Evolutionary conservation across 2,329 filamentous ascomycete genomes (phyloP).

Genomic region (Colletotrichum sp.): DNA sequence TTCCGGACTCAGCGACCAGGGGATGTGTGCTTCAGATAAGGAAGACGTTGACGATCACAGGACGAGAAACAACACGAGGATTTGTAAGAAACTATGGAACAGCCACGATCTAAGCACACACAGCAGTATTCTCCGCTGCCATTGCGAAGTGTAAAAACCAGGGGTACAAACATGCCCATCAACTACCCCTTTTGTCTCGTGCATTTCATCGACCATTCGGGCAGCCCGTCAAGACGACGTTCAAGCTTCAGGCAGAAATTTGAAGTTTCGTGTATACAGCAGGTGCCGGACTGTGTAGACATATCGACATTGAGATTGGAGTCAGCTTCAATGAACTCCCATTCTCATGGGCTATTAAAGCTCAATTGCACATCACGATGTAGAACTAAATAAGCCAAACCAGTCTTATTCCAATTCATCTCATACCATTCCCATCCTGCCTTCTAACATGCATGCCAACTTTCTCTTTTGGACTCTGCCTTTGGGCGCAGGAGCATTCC

Average conservation of each 20-base stretch:
- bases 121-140: neutral
- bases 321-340: neutral
- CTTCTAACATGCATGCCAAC: neutral
- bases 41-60: neutral
- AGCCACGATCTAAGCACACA: neutral
- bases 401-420: neutral
- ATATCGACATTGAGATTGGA: neutral
- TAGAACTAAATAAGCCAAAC: neutral
- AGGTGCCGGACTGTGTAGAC: neutral
- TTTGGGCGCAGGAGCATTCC: neutral
- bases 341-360: neutral
- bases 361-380: neutral
- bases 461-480: neutral
- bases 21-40: neutral
- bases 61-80: neutral
- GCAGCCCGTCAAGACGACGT: neutral
- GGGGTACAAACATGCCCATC: neutral
- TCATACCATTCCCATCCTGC: neutral
- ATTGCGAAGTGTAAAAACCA: neutral
- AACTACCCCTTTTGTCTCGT: neutral
- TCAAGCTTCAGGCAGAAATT: neutral
- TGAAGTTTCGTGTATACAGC: neutral
- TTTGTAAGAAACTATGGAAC: neutral
- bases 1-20: neutral
- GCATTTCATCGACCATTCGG: neutral